These are phyloP conservation scores for Boletus eberwhitei DNA, from an alignment of 768 basidiomycete species.

Conservation along the genomic window DNA sequence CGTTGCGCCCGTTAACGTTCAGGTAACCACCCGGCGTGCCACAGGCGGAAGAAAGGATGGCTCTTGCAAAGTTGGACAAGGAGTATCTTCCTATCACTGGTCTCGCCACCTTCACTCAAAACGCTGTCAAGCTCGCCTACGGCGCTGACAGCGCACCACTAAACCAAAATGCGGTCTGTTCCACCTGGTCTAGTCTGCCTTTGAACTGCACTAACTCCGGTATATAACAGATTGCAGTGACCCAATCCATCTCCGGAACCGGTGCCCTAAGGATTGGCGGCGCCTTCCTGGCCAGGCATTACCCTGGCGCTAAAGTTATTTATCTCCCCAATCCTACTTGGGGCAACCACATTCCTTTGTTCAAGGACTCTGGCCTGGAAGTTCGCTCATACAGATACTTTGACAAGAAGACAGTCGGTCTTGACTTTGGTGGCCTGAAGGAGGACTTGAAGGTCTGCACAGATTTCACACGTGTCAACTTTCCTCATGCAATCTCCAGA, in stretches of 20 bases:
- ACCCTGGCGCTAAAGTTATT: constrained; percentile 80
- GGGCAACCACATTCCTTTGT: constrained; percentile 95
- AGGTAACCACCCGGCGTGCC: not conserved
- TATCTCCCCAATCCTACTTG: constrained; percentile 94
- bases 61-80: constrained; percentile 72
- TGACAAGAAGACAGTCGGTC: constrained; percentile 85
- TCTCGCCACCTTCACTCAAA: constrained; percentile 77
- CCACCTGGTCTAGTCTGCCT: not conserved
- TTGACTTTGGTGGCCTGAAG: constrained; percentile 90
- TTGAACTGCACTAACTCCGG: not conserved
- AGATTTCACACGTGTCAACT: not conserved
- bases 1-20: not conserved
- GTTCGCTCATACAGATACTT: constrained; percentile 93
- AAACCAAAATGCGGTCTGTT: constrained; percentile 65
- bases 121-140: constrained; percentile 88
- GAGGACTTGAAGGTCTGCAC: constrained; percentile 72
- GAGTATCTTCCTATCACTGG: constrained; percentile 98
- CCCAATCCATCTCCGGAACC: constrained; percentile 96
- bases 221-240: constrained; percentile 65
- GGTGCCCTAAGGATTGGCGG: constrained; percentile 96
- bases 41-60: constrained; percentile 76
- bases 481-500: constrained; percentile 33
- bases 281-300: constrained; percentile 86
- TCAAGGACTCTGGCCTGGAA: constrained; percentile 92
- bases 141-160: constrained; percentile 76